Conservation (phyloP, 345 rosid genomes). For the Orychophragmus violaceus region DNA sequence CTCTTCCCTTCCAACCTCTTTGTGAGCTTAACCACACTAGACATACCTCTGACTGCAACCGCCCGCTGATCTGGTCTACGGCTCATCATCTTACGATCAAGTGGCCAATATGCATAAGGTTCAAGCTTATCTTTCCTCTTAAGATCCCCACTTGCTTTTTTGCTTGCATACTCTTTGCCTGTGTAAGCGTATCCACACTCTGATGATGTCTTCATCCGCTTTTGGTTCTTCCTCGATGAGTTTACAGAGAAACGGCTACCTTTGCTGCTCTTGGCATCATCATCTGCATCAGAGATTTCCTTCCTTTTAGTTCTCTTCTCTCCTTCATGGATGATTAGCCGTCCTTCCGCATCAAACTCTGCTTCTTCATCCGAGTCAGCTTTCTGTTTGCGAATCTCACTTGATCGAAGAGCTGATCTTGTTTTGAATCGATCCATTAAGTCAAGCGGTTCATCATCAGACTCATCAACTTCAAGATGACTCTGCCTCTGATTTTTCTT, state of each 20-base stretch:
- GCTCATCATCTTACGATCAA: conserved; percentile 96
- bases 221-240: conserved; percentile 55
- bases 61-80: conserved; percentile 82
- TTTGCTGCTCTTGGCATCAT: conserved; percentile 57
- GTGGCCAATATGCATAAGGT: conserved; percentile 97
- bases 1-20: conserved; percentile 79
- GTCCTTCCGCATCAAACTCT: conserved; percentile 79
- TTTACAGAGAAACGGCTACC: conserved; percentile 39
- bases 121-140: conserved; percentile 87
- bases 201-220: conserved; percentile 62
- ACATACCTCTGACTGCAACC: conserved; percentile 83
- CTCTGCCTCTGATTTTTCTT: conserved; percentile 51
- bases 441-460: conserved; percentile 92
- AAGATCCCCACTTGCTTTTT: conserved; percentile 84
- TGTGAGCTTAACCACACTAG: conserved; percentile 70
- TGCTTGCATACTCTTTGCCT: conserved; percentile 77
- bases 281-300: conserved; percentile 38
- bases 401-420: conserved; percentile 68
- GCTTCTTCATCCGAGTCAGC: conserved; percentile 73
- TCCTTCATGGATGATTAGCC: conserved; percentile 58
- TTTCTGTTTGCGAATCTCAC: conserved; percentile 48
- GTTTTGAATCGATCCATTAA: conserved; percentile 72
- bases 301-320: conserved; percentile 41
- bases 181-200: conserved; percentile 85
- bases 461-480: conserved; percentile 67